Base-by-base conservation (phyloP, 2,329 filamentous ascomycete genomes). In the Cercospora nicotianae region DNA sequence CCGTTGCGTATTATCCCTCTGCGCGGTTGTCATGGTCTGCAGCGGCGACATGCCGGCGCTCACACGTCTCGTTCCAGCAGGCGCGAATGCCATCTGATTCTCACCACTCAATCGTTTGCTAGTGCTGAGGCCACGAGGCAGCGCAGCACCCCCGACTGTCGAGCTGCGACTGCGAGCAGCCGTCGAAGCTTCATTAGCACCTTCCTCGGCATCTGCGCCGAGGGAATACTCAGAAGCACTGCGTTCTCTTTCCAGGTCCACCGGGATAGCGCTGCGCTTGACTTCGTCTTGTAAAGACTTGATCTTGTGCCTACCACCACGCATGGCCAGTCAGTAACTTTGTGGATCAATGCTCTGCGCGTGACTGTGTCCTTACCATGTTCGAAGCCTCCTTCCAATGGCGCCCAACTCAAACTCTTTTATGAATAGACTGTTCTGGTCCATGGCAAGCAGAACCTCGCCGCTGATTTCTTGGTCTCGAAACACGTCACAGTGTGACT, bases 381-480 rank as follows among this genome's bases (percentile, higher is more conserved):
- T 97, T 79, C 96, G 96, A 69, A 98, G 81, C 69, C 94, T 87
- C 66, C 92, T 87, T 8, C 94, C 94, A 73, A 98, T 94, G 3
- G 94, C 92, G 18, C 94, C 94, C 72, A 98, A 85, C 73, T 97
- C 92, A 74, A 97, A 96, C 58, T 95, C 94, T 77, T 97, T 97
- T 83, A 98, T 90, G 78, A 97, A 96, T 16, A 98, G 85, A 45
- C 95, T 96, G 66, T 92, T 92, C 81, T 97, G 94, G 75, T 97
- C 93, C 92, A 98, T 96, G 63, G 92, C 92, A 63, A 99, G 82
- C 45, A 99, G 82, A 3, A 98, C 94, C 75, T 98, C 94, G 60
- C 95, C 95, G 2, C 91, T 90, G 67, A 99, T 98, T 79, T 99
- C 95, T 79, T 99, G 94, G 75, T 98, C 94, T 73, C 90, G 86